Evolutionary conservation across 441 rosid species (phyloP).

Genomic region (Oxalis stricta): DNA sequence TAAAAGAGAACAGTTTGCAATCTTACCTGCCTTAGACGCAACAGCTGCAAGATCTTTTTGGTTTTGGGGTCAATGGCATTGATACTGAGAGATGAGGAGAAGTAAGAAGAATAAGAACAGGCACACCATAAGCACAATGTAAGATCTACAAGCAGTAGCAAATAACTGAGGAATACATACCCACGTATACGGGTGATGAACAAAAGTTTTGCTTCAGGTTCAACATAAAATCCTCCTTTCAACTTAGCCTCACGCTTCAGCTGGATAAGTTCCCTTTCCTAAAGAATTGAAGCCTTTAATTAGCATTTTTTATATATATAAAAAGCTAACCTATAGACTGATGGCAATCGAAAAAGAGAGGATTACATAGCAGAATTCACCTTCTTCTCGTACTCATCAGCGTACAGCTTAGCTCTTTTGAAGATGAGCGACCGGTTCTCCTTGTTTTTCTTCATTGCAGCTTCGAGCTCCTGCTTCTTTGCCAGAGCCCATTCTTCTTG

Average conservation of each 20-base stretch:
- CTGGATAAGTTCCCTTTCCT: slow-evolving; percentile 41
- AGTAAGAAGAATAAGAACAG: background rate
- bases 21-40: slow-evolving; percentile 63
- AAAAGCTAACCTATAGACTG: background rate
- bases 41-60: slow-evolving; percentile 54
- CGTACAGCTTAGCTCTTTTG: slow-evolving; percentile 37
- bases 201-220: slow-evolving; percentile 74
- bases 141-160: background rate
- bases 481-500: slow-evolving; percentile 52
- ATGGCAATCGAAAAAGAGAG: background rate
- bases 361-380: slow-evolving; percentile 6
- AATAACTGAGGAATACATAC: slow-evolving; percentile 14
- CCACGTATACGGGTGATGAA: slow-evolving; percentile 73
- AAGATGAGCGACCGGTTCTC: slow-evolving; percentile 40
- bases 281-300: background rate
- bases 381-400: slow-evolving; percentile 38
- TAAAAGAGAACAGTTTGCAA: too few relatives aligned
- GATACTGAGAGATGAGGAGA: slow-evolving; percentile 26
- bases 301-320: background rate
- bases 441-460: slow-evolving; percentile 29
- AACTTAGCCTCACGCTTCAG: slow-evolving; percentile 74
- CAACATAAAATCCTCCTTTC: slow-evolving; percentile 74
- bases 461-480: slow-evolving; percentile 27
- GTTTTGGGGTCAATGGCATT: slow-evolving; percentile 78
- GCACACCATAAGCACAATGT: background rate